Evolutionary conservation across 805 yeast species (phyloP), one percentile per base, ranked within the genome.

Genomic region (Suhomyces prunicola): DNA sequence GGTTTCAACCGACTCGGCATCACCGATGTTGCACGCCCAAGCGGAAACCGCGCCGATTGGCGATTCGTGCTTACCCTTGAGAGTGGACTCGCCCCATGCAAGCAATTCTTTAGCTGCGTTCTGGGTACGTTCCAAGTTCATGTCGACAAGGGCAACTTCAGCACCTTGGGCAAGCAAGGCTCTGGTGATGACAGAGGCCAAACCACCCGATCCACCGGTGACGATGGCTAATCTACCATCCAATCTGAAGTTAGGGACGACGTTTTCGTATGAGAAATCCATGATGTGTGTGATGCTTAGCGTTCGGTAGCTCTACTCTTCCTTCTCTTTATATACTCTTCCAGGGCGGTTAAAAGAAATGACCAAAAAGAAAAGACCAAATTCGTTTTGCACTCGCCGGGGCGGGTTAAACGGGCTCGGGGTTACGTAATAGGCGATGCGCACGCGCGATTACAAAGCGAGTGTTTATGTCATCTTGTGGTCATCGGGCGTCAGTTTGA

Each of bases 181-280:
- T 62, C 85, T 81, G 52, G 87, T 76, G 50, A 87, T 64, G 13
- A 86, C 84, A 36, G 84, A 72, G 1, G 89, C 85, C 60, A 88
- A 73, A 15, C 92, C 93, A 47, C 94, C 94, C 35, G 90, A 85
- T 7, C 92, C 94, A 46, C 94, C 94, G 36, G 94, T 88, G 57
- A 88, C 73, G 45, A 88, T 77, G 42, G 90, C 90, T 51, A 86
- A 74, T 64, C 85, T 82, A 54, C 87, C 87, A 63, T 85, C 90
- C 56, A 85, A 75, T 72, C 88, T 80, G 69, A 85, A 86, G 52
- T 68, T 74, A 56, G 90, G 91, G 27, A 86, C 78, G 45, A 79
- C 71, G 71, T 78, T 78, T 33, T 72, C 70, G 61, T 65, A 72
- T 27, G 77, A 66, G 57, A 54, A 73, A 56, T 69, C 70, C 59